A percentile compares a stretch with the other conserved stretches of the same genome.
phyloP scores from a whole-genome alignment of 169 alveolate species.

The Cryptosporidium viatorum region DNA sequence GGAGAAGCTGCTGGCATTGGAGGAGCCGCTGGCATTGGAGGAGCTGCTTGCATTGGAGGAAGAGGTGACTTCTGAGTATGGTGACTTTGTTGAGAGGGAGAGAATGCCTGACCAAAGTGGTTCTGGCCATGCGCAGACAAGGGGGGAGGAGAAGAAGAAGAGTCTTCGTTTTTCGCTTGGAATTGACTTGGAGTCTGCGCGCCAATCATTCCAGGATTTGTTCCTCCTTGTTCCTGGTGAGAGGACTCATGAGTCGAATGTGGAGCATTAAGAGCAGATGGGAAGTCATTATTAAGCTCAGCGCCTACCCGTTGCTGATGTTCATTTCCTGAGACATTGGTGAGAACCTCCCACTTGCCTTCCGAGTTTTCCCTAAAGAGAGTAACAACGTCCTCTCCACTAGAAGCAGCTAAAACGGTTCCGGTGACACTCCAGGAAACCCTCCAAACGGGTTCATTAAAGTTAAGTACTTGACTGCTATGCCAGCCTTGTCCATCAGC shows the following conservation, averaged over 20 bases:
- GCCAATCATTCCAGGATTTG: not conserved
- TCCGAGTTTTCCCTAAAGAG: conserved; percentile 78
- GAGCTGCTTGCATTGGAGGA: not conserved
- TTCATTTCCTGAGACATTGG: conserved; percentile 71
- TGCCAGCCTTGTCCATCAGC: conserved; percentile 79
- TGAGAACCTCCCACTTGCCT: conserved; percentile 80
- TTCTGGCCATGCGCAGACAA: not conserved
- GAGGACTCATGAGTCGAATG: not conserved
- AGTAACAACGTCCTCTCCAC: conserved; percentile 78
- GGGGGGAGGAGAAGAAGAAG: not conserved
- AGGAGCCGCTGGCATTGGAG: conserved; percentile 11
- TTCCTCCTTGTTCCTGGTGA: not conserved
- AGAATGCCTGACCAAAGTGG: not conserved
- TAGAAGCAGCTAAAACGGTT: conserved; percentile 78
- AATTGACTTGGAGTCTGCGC: conserved; percentile 20
- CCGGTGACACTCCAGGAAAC: conserved; percentile 83
- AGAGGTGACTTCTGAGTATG: not conserved
- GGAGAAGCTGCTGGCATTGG: not conserved
- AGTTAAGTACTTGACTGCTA: conserved; percentile 74
- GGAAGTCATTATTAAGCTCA: not conserved
- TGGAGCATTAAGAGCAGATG: not conserved
- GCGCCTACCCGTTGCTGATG: not conserved
- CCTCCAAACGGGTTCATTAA: conserved; percentile 81
- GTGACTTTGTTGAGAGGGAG: not conserved
- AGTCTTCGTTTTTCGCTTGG: not conserved